These are phyloP conservation scores for Magnolia officinalis DNA, from an alignment of 164 flowering plant genomes.

Conservation along the genomic window DNA sequence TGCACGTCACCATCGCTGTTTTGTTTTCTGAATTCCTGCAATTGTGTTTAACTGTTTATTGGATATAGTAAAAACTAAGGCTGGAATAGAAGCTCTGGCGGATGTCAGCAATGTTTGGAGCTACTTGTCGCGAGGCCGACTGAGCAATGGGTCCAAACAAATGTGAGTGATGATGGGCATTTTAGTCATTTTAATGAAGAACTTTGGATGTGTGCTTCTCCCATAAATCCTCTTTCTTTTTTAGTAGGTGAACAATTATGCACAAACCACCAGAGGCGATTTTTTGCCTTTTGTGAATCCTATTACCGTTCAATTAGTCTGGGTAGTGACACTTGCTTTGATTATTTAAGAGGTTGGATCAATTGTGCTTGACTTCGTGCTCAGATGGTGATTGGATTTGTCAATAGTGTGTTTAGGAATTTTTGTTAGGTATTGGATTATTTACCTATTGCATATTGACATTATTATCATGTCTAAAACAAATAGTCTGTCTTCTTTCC, in stretches of 20 bases:
- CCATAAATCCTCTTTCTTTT: not conserved
- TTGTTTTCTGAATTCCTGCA: not conserved
- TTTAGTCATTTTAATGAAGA: not conserved
- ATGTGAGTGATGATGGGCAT: slow-evolving; percentile 30
- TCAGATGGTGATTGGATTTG: not conserved
- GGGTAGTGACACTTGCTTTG: not conserved
- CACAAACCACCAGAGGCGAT: not conserved
- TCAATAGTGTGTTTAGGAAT: not conserved
- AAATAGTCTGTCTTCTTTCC: not conserved
- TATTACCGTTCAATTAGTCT: not conserved
- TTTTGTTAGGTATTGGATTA: not conserved
- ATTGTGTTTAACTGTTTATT: not conserved
- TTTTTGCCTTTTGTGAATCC: not conserved
- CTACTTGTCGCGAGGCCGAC: slow-evolving; percentile 17
- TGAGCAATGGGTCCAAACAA: slow-evolving; percentile 25
- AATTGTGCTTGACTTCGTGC: not conserved
- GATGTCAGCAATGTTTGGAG: slow-evolving; percentile 54
- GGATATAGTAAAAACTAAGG: slow-evolving; percentile 28
- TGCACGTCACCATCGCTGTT: not conserved
- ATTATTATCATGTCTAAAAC: not conserved
- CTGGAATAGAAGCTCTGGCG: slow-evolving; percentile 51
- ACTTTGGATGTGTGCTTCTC: not conserved
- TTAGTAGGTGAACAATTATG: not conserved
- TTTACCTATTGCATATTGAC: not conserved
- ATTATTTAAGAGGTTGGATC: not conserved